Evolutionary conservation across 106 monocot species (phyloP), one percentile per base, ranked within the genome.

Genomic region (Apostasia shenzhenica): DNA sequence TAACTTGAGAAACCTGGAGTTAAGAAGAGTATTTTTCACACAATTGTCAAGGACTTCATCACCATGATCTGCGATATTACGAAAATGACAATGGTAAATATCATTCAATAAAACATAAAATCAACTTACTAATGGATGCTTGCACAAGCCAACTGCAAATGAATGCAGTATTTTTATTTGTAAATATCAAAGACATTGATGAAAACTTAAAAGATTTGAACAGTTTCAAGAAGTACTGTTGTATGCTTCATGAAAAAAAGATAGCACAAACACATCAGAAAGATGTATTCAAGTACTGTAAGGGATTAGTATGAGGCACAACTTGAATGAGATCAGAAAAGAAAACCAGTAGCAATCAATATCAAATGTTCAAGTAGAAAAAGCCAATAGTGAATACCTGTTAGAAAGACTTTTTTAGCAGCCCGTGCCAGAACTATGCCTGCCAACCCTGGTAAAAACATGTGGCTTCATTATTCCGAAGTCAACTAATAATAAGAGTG

Each of bases 11-110:
- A 76, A 6, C 57, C 61, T 70, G 40, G 86, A 86, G 66, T 88
- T 92, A 5, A 85, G 48, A 40, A 51, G 70, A 72, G 60, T 75
- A 83, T 89, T 97, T 45, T 48, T 64, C 48, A 65, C 62, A 78
- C 95, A 97, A 64, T 97, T 97, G 41, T 86, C 79, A 1, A 97
- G 76, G 48, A 97, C 37, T 59, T 84, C 77, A 64, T 26, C 62
- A 38, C 83, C 89, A 58, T 39, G 74, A 79, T 97, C 94, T 94
- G 88, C 51, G 41, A 45, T 71, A 72, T 64, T 49, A 40, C 14
- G 38, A 43, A 52, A 42, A 66, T 50, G 49, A 75, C 48, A 64
- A 52, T 44, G 6, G 4, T 47, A 53, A 56, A n/a, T 2, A 52
- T 3, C 13, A 57, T n/a, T 5, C 26, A 26, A 26, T 26, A 26